Conservation (phyloP, 208 protist species). For the Naegleria fowleri region DNA sequence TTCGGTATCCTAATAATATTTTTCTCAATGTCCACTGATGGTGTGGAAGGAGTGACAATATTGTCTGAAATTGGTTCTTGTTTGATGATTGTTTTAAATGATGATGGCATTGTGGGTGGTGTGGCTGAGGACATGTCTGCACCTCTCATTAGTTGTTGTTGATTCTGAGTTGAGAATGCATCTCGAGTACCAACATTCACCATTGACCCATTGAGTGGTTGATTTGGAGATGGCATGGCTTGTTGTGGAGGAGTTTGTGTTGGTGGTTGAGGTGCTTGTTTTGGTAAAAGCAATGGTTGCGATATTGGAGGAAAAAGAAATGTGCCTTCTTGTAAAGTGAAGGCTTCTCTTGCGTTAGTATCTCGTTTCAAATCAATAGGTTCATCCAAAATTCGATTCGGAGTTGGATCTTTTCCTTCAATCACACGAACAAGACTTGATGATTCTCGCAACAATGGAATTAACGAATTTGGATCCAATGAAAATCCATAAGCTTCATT, state of each 20-base stretch:
- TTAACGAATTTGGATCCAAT: not conserved
- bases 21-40: not conserved
- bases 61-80: not conserved
- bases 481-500: not conserved
- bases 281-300: not conserved
- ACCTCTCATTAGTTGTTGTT: not conserved
- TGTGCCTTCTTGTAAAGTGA: not conserved
- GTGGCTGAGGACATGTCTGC: too few relatives aligned
- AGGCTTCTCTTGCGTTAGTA: not conserved
- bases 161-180: not conserved
- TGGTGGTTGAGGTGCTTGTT: not conserved
- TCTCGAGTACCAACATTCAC: not conserved
- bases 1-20: not conserved
- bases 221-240: not conserved
- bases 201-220: not conserved
- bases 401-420: not conserved
- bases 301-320: not conserved
- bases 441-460: not conserved
- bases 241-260: not conserved
- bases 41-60: not conserved
- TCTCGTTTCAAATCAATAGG: slow-evolving; percentile 1
- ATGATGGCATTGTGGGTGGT: not conserved
- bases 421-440: not conserved
- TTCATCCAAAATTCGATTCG: not conserved
- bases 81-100: not conserved